phyloP scores from a whole-genome alignment of 441 rosid species.

The Flueggea neowawraea region DNA sequence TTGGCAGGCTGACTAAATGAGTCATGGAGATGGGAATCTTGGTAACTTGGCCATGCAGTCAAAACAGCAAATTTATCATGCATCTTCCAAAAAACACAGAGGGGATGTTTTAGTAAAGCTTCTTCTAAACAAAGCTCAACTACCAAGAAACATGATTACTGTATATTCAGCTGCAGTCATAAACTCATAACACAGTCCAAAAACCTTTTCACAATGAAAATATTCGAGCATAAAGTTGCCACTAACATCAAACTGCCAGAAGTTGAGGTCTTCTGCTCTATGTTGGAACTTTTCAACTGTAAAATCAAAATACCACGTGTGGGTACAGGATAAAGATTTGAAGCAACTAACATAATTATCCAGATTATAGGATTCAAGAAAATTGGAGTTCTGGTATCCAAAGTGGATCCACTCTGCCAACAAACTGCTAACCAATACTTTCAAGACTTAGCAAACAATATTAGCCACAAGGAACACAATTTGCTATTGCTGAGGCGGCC shows the following conservation, averaged over 20 bases:
- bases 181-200: no score
- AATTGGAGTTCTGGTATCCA: conserved; percentile 14
- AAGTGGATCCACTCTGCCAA: conserved; percentile 8
- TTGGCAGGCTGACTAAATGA: conserved; percentile 3
- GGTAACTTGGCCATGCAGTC: background rate
- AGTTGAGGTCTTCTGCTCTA: no score
- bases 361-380: conserved; percentile 13
- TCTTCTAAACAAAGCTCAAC: conserved; percentile 8
- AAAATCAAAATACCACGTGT: no score
- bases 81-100: conserved; percentile 9
- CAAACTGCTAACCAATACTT: conserved; percentile 12
- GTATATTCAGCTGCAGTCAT: no score
- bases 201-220: no score
- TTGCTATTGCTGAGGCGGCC: conserved; percentile 17
- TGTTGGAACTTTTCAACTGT: no score
- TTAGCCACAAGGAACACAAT: conserved; percentile 20
- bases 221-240: no score
- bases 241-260: no score
- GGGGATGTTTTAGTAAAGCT: background rate
- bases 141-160: no score
- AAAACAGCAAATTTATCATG: conserved; percentile 1
- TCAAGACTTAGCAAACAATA: conserved; percentile 15
- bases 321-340: no score
- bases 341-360: background rate
- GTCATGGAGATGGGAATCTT: no score